A percentile compares a stretch with the other conserved stretches of the same genome.
phyloP scores from a whole-genome alignment of 2,329 filamentous ascomycete species.

The Hyphodiscus sp. region DNA sequence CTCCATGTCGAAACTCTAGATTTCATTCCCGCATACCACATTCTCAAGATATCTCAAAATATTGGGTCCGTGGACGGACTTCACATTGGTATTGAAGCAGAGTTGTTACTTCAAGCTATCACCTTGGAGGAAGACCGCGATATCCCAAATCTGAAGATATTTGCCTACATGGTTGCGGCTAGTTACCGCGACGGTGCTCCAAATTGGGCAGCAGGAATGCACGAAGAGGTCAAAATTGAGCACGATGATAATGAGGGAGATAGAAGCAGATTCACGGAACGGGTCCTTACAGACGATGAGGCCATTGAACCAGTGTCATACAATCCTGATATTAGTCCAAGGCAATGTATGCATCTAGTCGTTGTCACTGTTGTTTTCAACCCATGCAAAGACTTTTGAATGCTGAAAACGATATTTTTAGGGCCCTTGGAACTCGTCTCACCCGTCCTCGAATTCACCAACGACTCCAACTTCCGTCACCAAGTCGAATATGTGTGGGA shows the following conservation, averaged over 20 bases:
- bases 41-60: no score
- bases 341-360: neutral
- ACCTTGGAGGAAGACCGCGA: neutral
- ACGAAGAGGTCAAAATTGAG: neutral
- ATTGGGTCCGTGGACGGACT: no score
- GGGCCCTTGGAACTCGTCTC: neutral
- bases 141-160: neutral
- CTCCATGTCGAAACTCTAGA: no score
- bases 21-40: no score
- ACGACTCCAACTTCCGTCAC: neutral
- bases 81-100: neutral
- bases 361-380: no score
- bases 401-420: neutral
- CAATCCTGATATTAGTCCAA: no score
- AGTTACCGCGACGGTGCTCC: neutral
- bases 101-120: neutral
- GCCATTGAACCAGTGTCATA: neutral
- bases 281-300: neutral
- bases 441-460: neutral
- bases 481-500: neutral
- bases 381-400: no score
- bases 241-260: neutral
- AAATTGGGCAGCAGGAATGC: neutral
- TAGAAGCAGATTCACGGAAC: neutral
- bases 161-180: neutral